A percentile compares a stretch with the other conserved stretches of the same genome.
Evolutionary conservation across 2,329 filamentous ascomycete genomes (phyloP).

Genomic region (Exophiala lecanii-corni): DNA sequence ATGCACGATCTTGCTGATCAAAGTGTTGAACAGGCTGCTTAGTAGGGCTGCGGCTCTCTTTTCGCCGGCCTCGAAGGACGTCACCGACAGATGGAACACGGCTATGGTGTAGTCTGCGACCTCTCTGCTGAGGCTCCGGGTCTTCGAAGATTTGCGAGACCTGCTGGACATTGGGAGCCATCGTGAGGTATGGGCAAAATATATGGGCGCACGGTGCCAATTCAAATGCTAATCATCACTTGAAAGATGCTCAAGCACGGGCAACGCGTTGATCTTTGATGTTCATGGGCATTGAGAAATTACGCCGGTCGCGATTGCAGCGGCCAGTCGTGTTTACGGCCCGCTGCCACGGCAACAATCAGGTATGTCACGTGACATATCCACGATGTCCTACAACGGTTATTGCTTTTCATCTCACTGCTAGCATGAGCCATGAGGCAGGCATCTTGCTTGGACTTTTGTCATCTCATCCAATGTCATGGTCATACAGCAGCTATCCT

Average conservation of each 20-base stretch:
- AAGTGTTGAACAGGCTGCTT: slow-evolving; percentile 6
- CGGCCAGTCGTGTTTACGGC: slow-evolving; percentile 1
- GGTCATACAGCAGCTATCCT: too few relatives aligned
- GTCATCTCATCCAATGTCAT: too few relatives aligned
- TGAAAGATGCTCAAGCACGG: slow-evolving; percentile 11
- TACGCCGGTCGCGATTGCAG: not conserved
- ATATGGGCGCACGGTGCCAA: slow-evolving; percentile 20
- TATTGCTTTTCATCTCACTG: too few relatives aligned
- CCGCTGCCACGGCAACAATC: slow-evolving; percentile 10
- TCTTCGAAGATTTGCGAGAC: slow-evolving; percentile 28
- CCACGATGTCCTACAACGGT: too few relatives aligned
- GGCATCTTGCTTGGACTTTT: too few relatives aligned
- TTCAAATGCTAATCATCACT: slow-evolving; percentile 16
- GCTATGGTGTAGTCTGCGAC: slow-evolving; percentile 16
- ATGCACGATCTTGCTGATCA: slow-evolving; percentile 3
- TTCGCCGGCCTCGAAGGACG: slow-evolving; percentile 16
- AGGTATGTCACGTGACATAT: not conserved
- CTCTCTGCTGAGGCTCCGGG: slow-evolving; percentile 18
- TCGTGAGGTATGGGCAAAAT: slow-evolving; percentile 13
- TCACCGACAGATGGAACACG: slow-evolving; percentile 22
- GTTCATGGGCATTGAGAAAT: not conserved
- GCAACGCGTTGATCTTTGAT: slow-evolving; percentile 8
- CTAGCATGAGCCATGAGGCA: too few relatives aligned
- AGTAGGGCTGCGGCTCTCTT: slow-evolving; percentile 18
- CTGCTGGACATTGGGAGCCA: slow-evolving; percentile 21